phyloP scores from a whole-genome alignment of 2,329 filamentous ascomycete genomes.

The Aspergillus aculeatus region DNA sequence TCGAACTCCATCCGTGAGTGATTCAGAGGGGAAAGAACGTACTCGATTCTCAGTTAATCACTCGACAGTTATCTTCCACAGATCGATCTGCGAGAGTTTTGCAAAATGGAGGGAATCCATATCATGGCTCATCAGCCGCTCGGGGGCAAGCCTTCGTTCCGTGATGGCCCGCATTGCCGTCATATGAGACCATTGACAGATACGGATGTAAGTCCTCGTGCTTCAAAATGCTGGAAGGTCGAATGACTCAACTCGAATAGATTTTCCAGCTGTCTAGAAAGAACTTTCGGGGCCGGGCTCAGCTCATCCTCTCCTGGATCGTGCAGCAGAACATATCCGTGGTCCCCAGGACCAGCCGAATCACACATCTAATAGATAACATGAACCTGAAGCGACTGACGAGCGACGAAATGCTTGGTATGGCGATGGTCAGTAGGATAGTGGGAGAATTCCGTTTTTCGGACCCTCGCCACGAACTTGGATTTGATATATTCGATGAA shows the following conservation, averaged over 20 bases:
- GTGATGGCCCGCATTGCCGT: too few relatives aligned
- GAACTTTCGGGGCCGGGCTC: neutral
- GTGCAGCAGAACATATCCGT: neutral
- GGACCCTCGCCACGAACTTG: neutral
- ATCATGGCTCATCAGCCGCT: constrained; percentile 2
- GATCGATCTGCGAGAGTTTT: neutral
- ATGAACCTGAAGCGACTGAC: neutral
- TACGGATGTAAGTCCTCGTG: neutral
- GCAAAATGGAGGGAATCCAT: neutral
- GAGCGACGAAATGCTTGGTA: neutral
- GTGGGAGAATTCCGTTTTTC: neutral
- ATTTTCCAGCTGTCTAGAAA: neutral
- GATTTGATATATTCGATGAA: neutral
- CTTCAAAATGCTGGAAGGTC: neutral
- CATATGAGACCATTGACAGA: neutral
- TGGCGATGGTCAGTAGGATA: neutral
- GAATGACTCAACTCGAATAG: neutral
- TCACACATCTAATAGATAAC: neutral
- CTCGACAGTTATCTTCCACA: neutral
- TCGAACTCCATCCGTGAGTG: constrained; percentile 2
- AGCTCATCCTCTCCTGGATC: neutral
- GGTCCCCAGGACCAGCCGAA: neutral
- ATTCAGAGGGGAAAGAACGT: neutral
- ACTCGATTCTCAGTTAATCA: neutral
- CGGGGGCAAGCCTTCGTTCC: neutral